Conservation (phyloP, 75 land plant genomes). For the Chamaecyparis obtusa region DNA sequence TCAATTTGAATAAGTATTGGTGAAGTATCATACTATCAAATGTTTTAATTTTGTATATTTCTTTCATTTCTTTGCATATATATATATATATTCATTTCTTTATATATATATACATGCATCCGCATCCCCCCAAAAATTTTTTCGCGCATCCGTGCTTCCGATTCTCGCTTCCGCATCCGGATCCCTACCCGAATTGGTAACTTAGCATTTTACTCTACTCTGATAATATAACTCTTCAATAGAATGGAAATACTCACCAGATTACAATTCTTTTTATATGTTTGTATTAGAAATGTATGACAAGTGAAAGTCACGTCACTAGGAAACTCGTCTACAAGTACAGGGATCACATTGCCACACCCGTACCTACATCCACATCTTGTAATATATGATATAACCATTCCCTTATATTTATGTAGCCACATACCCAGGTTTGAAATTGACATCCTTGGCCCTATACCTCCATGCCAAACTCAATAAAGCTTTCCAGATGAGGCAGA, state of each 20-base stretch:
- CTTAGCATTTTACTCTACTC: background rate
- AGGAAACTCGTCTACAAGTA: background rate
- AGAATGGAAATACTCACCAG: background rate
- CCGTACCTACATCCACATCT: background rate
- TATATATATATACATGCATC: too few relatives aligned
- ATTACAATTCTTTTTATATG: background rate
- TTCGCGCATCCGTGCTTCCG: too few relatives aligned
- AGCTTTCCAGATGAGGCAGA: background rate
- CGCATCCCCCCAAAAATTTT: too few relatives aligned
- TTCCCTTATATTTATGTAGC: background rate
- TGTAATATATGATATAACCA: background rate
- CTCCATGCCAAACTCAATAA: background rate
- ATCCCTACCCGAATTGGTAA: too few relatives aligned
- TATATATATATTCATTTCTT: too few relatives aligned
- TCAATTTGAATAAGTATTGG: too few relatives aligned
- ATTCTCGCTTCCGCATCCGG: too few relatives aligned
- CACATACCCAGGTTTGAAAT: background rate
- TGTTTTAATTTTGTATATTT: too few relatives aligned
- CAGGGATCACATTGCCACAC: background rate
- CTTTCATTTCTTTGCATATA: too few relatives aligned
- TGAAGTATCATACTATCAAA: too few relatives aligned
- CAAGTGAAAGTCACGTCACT: background rate
- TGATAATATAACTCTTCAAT: background rate
- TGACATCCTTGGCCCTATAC: background rate
- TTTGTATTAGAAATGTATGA: slow-evolving; percentile 1